phyloP scores from a whole-genome alignment of 2,329 filamentous ascomycete genomes.

The Sporothrix protearum region DNA sequence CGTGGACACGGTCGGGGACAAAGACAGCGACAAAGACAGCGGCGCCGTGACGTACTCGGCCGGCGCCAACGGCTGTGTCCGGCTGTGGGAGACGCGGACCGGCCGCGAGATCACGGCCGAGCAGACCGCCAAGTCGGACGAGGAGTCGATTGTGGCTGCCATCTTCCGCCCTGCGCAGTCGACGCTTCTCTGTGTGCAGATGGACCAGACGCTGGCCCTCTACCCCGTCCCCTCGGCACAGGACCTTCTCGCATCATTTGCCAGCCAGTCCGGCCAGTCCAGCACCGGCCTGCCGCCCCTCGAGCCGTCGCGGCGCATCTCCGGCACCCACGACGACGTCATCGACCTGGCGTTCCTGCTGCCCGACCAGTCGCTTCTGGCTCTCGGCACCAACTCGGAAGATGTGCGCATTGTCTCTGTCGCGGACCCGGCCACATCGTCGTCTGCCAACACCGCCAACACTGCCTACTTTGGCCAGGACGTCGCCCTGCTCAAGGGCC shows the following conservation, averaged over 20 bases:
- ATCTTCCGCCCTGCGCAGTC: conserved; percentile 63
- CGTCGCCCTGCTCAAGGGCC: conserved; percentile 78
- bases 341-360: conserved; percentile 90
- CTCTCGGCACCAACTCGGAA: conserved; percentile 91
- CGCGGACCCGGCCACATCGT: conserved; percentile 33
- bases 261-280: background rate
- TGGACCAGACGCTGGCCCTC: conserved; percentile 81
- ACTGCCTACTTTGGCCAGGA: conserved; percentile 81
- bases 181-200: conserved; percentile 77
- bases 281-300: conserved; percentile 36
- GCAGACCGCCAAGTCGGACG: conserved; percentile 59
- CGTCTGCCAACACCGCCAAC: conserved; percentile 30
- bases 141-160: conserved; percentile 67
- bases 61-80: conserved; percentile 75
- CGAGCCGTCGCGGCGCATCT: conserved; percentile 70
- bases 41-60: conserved; percentile 76
- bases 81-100: conserved; percentile 76
- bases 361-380: conserved; percentile 74
- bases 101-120: conserved; percentile 77
- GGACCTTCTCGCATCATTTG: conserved; percentile 30
- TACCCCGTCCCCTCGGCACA: conserved; percentile 50
- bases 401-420: conserved; percentile 85
- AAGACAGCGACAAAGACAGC: background rate
- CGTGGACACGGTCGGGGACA: background rate
- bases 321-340: conserved; percentile 95